Base-by-base conservation (phyloP, 2,329 filamentous ascomycete genomes). In the Penicillium digitatum region DNA sequence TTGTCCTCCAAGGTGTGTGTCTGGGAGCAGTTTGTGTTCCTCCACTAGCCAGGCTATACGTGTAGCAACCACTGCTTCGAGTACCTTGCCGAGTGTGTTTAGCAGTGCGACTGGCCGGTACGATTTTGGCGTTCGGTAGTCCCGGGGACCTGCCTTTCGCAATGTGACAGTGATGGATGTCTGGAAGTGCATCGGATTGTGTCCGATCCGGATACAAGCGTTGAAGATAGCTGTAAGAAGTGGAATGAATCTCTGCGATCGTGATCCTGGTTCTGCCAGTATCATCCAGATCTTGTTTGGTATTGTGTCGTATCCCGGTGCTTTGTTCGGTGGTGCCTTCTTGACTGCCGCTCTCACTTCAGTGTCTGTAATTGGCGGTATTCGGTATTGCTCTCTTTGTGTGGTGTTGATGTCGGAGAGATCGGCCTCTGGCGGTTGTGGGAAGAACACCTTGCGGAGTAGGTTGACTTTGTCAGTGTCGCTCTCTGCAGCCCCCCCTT, bases 231-330 rank as follows among this genome's bases (percentile, higher is more conserved):
- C 3, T 1, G 24, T 22, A 14, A 54, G 18, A 0, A 35, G 27
- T 14, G 2, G 18, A 1, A 20, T 6, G n/a, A 18, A 57, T n/a
- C 14, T n/a, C 2, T 48, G 9, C 2, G 22, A 35, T 3, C 18
- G 10, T 22, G 22, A 26, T 0, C 32, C 29, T 24, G 5, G 14
- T 6, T 7, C 18, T 0, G 27, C 26, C 5, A 47, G 24, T 0
- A 48, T 8, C 12, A 29, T 22, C 48, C 12, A 52, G 2, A 54
- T 20, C 5, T 29, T 44, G 12, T 62, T 61, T 0, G 46, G 54
- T 3, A 62, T 47, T 1, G 11, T 37, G 32, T 62, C 48, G 1
- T 53, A 52, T 1, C 55, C 48, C 0, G 42, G 56, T 9, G 56
- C 58, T 16, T 61, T 61, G n/a, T 54, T 37, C 6, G 48, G 44